Percentiles rank a stretch among this genome's conserved stretches.
phyloP scores from a whole-genome alignment of 2,329 filamentous ascomycete genomes.

The Lachnellula cervina region DNA sequence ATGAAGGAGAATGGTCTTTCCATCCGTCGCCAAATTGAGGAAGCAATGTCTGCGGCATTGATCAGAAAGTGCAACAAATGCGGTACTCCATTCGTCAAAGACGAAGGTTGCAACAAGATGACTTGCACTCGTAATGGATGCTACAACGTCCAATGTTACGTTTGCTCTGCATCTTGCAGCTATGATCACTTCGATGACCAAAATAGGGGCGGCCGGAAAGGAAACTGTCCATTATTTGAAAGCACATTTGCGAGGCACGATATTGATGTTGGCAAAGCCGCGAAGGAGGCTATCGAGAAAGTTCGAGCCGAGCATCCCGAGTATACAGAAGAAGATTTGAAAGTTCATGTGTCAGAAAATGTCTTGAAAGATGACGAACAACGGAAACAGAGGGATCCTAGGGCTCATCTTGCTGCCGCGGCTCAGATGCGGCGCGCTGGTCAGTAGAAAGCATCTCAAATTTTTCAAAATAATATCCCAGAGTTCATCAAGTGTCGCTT shows the following conservation, averaged over 20 bases:
- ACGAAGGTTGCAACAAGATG: conserved; percentile 80
- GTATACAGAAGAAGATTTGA: conserved; percentile 52
- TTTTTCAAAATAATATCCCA: neutral
- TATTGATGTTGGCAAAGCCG: conserved; percentile 58
- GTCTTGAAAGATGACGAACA: conserved; percentile 41
- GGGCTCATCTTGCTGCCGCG: neutral
- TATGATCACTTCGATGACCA: conserved; percentile 68
- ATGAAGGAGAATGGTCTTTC: conserved; percentile 54
- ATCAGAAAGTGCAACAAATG: conserved; percentile 71
- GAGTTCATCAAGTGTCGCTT: neutral
- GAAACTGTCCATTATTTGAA: conserved; percentile 66
- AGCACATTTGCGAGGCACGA: conserved; percentile 53
- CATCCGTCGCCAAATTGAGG: conserved; percentile 66
- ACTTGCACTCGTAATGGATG: conserved; percentile 55
- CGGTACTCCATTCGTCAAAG: conserved; percentile 65
- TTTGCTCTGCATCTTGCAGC: conserved; percentile 61
- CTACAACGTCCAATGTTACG: conserved; percentile 56
- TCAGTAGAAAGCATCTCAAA: conserved; percentile 5
- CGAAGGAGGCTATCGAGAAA: conserved; percentile 51
- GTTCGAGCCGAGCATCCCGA: conserved; percentile 55
- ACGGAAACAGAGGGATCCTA: conserved; percentile 15
- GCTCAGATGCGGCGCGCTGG: neutral
- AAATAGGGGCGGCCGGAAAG: conserved; percentile 40
- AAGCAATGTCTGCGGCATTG: conserved; percentile 76
- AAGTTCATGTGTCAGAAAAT: conserved; percentile 53